Evolutionary conservation across 164 flowering plant genomes (phyloP), one percentile per base, ranked within the genome.

Genomic region (Nymphaea colorata): DNA sequence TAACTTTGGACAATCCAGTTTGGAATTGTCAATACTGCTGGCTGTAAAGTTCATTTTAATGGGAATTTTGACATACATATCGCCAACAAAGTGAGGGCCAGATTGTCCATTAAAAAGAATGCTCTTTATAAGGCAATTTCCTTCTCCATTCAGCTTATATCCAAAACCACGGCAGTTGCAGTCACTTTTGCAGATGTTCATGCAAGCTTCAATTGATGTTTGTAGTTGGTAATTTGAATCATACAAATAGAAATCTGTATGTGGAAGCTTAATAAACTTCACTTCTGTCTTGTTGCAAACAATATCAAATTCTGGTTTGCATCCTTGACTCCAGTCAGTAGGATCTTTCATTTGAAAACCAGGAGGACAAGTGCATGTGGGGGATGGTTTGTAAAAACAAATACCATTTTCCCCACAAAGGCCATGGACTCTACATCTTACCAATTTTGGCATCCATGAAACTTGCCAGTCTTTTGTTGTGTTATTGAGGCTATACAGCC

Each of bases 191-290:
- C 77, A 75, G 8, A 42, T 42, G 6, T 75, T 64, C 73, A 6
- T 70, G 67, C 85, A 80, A 10, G 42, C 6, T 3, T 75, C 70
- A 0, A 76, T 41, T 15, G 83, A 65, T 60, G 36, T 16, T 5
- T 15, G 0, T 3, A 0, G 0, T 15, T 0, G 14, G 53, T 11
- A 67, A 36, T 59, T 59, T 41, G 74, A 62, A 69, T 82, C 82
- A 69, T 45, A 77, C 3, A 79, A 82, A 43, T 76, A 79, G 67
- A 70, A 82, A 70, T 80, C 82, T 0, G 73, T 67, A 2, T 74
- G 69, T 0, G 70, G 68, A 64, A 80, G 51, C 71, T 59, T 18
- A 44, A 74, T 68, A 44, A 72, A 72, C 44, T 64, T 36, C 0
- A 69, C 8, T 15, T 73, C 42, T 15, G 61, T 53, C 25, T 15